phyloP scores from a whole-genome alignment of 306 rosid genomes.

The Bauhinia variegata region DNA sequence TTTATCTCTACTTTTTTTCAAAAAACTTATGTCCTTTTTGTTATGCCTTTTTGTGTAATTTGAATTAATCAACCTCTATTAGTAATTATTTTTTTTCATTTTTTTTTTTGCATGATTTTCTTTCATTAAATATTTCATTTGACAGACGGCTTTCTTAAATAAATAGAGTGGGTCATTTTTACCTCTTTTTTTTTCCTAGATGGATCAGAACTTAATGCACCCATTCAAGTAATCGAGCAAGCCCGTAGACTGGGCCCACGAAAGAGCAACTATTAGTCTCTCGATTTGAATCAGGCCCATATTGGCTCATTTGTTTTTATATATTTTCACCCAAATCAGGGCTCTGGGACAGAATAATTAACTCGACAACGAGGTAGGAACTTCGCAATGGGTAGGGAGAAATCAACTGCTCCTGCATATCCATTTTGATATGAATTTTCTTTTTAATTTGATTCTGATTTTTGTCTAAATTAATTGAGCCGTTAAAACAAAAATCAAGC shows the following conservation, averaged over 20 bases:
- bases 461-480: no score
- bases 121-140: no score
- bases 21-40: neutral
- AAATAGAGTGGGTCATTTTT: no score
- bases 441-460: neutral
- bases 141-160: no score
- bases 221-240: no score
- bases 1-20: neutral
- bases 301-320: neutral
- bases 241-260: no score
- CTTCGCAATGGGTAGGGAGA: slow-evolving; percentile 37
- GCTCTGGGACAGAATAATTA: slow-evolving; percentile 1
- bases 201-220: no score
- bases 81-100: no score
- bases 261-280: no score
- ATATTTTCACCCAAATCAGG: neutral
- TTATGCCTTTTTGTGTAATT: neutral
- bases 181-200: no score
- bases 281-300: neutral
- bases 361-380: neutral
- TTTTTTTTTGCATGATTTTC: no score
- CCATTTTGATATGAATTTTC: neutral
- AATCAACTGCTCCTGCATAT: neutral
- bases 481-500: no score
- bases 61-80: neutral